These are phyloP conservation scores for Taxillus chinensis DNA, from an alignment of 164 flowering plant species.

Conservation along the genomic window DNA sequence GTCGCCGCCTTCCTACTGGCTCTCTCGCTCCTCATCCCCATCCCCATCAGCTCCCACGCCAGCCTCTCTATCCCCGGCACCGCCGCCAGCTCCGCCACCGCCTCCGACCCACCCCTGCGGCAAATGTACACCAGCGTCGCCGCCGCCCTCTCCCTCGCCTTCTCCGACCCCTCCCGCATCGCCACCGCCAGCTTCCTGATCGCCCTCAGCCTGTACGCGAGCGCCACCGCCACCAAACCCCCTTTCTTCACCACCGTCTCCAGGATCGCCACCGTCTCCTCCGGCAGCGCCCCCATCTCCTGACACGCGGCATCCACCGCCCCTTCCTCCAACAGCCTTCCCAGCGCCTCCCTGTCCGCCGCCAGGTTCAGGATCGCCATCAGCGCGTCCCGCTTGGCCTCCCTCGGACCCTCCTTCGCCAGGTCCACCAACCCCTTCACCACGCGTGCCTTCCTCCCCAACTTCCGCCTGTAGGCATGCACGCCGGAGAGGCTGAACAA, in stretches of 20 bases:
- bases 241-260: conserved; percentile 65
- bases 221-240: conserved; percentile 16
- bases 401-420: conserved; percentile 39
- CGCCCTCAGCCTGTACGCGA: not conserved
- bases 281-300: conserved; percentile 33
- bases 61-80: conserved; percentile 10
- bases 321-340: conserved; percentile 53
- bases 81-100: conserved; percentile 48
- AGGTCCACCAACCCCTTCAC: conserved; percentile 48
- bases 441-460: conserved; percentile 58
- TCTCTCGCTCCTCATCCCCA: conserved; percentile 1
- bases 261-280: conserved; percentile 53
- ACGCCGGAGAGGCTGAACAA: conserved; percentile 48
- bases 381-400: conserved; percentile 56
- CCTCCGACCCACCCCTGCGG: conserved; percentile 47
- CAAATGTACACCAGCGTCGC: conserved; percentile 64
- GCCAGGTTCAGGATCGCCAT: conserved; percentile 67
- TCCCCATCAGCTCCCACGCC: not conserved
- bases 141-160: conserved; percentile 54
- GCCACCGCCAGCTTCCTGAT: conserved; percentile 29
- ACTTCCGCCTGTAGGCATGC: conserved; percentile 26
- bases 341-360: conserved; percentile 54
- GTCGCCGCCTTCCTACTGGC: conserved; percentile 7
- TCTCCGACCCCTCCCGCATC: conserved; percentile 48
- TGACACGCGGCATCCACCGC: conserved; percentile 38